phyloP scores from a whole-genome alignment of 1,139 yeast genomes.

The Diutina mesorugosa region DNA sequence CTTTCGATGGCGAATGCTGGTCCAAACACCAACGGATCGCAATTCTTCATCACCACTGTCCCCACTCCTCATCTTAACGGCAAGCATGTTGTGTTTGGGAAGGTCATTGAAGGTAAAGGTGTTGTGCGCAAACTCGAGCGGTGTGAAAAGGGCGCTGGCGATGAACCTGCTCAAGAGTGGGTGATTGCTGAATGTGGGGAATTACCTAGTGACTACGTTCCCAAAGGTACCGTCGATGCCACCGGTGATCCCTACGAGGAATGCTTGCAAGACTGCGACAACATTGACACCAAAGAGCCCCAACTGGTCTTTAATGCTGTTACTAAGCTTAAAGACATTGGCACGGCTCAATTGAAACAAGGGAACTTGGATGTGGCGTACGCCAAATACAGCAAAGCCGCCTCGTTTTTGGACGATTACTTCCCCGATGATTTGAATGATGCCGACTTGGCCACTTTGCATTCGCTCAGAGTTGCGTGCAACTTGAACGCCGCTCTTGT shows the following conservation, averaged over 20 bases:
- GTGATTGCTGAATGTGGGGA: conserved; percentile 9
- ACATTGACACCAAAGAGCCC: conserved; percentile 45
- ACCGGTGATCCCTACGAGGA: conserved; percentile 83
- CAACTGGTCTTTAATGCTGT: conserved; percentile 59
- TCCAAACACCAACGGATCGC: conserved; percentile 10
- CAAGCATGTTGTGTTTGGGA: conserved; percentile 10
- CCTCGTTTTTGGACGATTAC: conserved; percentile 54
- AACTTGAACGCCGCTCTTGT: conserved; percentile 66
- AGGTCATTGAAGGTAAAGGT: conserved; percentile 8
- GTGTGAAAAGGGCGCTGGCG: conserved; percentile 11
- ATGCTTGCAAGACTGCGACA: conserved; percentile 58
- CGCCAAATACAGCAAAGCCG: conserved; percentile 61
- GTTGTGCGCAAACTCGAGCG: conserved; percentile 9
- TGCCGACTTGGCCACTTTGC: conserved; percentile 19
- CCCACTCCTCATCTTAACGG: conserved; percentile 10
- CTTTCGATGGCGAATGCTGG: conserved; percentile 10
- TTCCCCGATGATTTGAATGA: conserved; percentile 59
- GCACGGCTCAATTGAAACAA: conserved; percentile 60
- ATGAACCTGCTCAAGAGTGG: conserved; percentile 8
- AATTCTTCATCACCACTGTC: conserved; percentile 9
- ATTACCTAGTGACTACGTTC: conserved; percentile 39
- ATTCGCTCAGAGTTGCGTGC: conserved; percentile 22
- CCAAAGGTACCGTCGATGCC: conserved; percentile 19
- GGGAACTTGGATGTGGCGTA: conserved; percentile 45
- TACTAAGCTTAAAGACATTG: conserved; percentile 58